Base-by-base conservation (phyloP, 2,329 filamentous ascomycete species). In the Aureobasidium sp. region DNA sequence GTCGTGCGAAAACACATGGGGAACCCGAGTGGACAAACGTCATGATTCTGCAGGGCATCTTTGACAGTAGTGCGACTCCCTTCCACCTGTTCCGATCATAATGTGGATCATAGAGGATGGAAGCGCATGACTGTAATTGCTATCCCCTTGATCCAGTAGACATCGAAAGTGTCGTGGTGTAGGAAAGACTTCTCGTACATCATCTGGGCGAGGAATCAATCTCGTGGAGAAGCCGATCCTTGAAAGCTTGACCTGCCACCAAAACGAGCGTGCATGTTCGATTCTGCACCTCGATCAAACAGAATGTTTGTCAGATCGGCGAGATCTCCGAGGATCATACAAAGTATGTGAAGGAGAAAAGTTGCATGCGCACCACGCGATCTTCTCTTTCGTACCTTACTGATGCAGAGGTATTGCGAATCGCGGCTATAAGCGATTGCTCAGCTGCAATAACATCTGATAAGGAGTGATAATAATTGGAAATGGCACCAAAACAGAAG, bases 1-100 rank as follows among this genome's bases (percentile, higher is more conserved):
- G 17, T 44, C 26, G 39, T 56, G 17, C 20, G 27, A 17, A 41
- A 46, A 26, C 34, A 26, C 12, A 46, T 47, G 55, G 55, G 55
- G 42, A 44, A 47, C 20, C 55, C 55, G 41, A 37, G 41, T 47
- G 53, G 53, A 27, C 32, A 26, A 37, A 58, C 55, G 55, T 58
- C 55, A 58, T 58, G 55, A 58, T 47, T 58, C 42, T 47, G 55
- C 55, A 58, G 29, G 27, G 1, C 53, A 20, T 23, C 41, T 17
- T 9, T 57, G 9, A 17, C 26, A 3, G 26, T 55, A 34, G 32
- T 10, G 26, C 23, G 23, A 55, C 37, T 27, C 8, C 23, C 5
- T 42, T 42, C 15, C 1, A 4, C 41, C 12, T 52, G 8, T 27
- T 3, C 10, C 50, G 13, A 17, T 9, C 12, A 9, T 1, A 1